Conservation (phyloP, 805 yeast genomes). For the Myxozyma vanderwaltii region DNA sequence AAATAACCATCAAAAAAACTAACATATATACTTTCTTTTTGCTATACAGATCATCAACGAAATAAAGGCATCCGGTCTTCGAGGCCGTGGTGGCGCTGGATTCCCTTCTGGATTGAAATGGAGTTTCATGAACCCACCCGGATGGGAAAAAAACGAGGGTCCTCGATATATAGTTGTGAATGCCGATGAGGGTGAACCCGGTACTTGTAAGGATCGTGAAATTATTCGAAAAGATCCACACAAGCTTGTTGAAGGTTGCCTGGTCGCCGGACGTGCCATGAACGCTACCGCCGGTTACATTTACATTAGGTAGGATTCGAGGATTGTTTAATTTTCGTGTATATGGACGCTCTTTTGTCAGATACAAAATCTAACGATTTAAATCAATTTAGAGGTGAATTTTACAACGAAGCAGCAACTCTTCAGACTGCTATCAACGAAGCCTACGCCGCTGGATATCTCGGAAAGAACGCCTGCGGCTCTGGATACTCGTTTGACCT, state of each 20-base stretch:
- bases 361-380: no score
- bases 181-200: conserved; percentile 96
- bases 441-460: conserved; percentile 76
- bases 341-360: background rate
- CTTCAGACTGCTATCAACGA: conserved; percentile 84
- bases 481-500: conserved; percentile 83
- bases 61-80: conserved; percentile 77
- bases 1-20: no score
- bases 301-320: conserved; percentile 53
- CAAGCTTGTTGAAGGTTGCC: conserved; percentile 88
- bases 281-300: conserved; percentile 91
- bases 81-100: conserved; percentile 95
- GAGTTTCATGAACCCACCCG: conserved; percentile 95
- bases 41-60: conserved; percentile 64
- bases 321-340: conserved; percentile 38
- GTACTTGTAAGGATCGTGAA: conserved; percentile 91
- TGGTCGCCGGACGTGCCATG: conserved; percentile 88
- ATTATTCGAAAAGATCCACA: conserved; percentile 90
- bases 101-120: conserved; percentile 89
- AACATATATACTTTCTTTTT: background rate
- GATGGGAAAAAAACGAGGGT: conserved; percentile 89
- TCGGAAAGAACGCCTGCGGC: conserved; percentile 86
- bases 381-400: conserved; percentile 67
- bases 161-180: conserved; percentile 80
- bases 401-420: conserved; percentile 74